Percentiles rank a stretch among this genome's conserved stretches.
Conservation (phyloP, 805 yeast species). For the Candida koratica region DNA sequence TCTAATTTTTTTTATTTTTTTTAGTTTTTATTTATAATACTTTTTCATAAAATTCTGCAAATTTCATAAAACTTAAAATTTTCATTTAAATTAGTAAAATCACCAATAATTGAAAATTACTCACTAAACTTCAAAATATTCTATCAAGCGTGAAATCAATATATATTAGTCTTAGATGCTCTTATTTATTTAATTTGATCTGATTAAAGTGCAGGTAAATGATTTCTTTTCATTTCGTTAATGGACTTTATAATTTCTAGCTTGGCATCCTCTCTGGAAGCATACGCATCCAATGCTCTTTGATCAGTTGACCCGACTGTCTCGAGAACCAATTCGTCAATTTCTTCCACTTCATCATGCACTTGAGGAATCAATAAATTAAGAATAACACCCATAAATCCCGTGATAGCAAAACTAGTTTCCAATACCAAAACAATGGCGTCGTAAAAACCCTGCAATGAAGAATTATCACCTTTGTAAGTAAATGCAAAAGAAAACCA, state of each 20-base stretch:
- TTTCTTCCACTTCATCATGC: conserved; percentile 44
- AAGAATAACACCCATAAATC: conserved; percentile 57
- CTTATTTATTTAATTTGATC: too few relatives aligned
- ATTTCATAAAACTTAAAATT: not conserved
- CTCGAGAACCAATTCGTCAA: conserved; percentile 43
- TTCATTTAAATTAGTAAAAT: not conserved
- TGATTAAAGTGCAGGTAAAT: too few relatives aligned
- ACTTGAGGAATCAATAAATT: conserved; percentile 64
- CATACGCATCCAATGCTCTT: conserved; percentile 29
- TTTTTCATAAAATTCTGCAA: not conserved
- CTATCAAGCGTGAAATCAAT: too few relatives aligned
- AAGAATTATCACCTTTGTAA: conserved; percentile 56
- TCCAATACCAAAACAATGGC: conserved; percentile 70
- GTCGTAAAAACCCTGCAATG: conserved; percentile 57
- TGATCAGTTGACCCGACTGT: conserved; percentile 41
- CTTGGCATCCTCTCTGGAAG: conserved; percentile 29
- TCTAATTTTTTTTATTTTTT: not conserved
- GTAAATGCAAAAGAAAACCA: conserved; percentile 68
- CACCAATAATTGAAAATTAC: not conserved
- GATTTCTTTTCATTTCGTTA: conserved; percentile 4
- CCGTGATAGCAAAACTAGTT: conserved; percentile 69
- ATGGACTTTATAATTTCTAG: conserved; percentile 22
- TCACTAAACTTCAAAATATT: too few relatives aligned
- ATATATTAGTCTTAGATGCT: too few relatives aligned
- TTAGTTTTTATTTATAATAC: not conserved